Conservation (phyloP, 2,329 filamentous ascomycete species). For the Diaporthe ilicicola region DNA sequence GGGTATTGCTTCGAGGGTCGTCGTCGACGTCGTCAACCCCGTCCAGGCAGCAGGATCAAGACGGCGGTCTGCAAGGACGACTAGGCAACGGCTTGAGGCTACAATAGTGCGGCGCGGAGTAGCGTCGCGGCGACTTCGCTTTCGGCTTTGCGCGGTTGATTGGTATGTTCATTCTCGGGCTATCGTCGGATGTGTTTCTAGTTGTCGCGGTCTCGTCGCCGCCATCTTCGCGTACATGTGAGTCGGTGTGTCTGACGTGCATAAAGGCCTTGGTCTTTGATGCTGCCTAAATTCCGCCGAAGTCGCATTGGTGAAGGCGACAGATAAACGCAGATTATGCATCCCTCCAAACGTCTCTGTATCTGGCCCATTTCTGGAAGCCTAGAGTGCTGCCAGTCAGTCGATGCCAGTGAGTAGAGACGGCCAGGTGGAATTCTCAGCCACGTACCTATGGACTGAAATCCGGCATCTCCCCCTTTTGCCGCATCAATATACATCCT, state of each 20-base stretch:
- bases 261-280: neutral
- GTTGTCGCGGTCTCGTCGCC: neutral
- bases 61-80: neutral
- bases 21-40: neutral
- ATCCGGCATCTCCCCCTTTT: conserved; percentile 58
- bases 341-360: conserved; percentile 63
- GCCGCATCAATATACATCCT: conserved; percentile 65
- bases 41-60: conserved; percentile 10
- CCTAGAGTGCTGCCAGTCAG: conserved; percentile 46
- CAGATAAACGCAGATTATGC: conserved; percentile 33
- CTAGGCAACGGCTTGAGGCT: neutral
- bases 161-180: neutral
- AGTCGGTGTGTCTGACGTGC: neutral
- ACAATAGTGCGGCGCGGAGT: neutral
- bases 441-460: conserved; percentile 61
- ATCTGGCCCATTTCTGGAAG: conserved; percentile 66
- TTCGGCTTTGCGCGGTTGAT: neutral
- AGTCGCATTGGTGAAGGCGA: neutral
- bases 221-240: neutral
- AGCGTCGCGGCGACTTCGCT: neutral
- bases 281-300: conserved; percentile 2
- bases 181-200: neutral
- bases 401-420: neutral
- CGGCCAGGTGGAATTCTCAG: neutral
- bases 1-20: neutral